Percentiles rank a stretch among this genome's conserved stretches.
phyloP scores from a whole-genome alignment of 805 yeast species.

The Starmera caribaea region DNA sequence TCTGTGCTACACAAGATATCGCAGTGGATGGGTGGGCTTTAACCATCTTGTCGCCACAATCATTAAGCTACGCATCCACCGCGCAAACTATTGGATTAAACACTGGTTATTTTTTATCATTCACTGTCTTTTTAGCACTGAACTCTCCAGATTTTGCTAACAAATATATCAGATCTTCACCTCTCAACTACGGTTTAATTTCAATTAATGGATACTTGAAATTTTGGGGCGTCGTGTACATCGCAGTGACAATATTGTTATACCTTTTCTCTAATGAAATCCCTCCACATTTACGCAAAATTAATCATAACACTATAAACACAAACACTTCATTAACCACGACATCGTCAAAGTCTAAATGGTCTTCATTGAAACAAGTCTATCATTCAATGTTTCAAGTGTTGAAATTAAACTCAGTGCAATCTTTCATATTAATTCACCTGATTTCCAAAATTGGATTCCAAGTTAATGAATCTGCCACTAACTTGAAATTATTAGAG shows the following conservation, averaged over 20 bases:
- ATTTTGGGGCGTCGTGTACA: conserved; percentile 68
- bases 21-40: conserved; percentile 99
- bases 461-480: conserved; percentile 93
- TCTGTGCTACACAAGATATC: conserved; percentile 96
- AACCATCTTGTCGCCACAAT: conserved; percentile 68
- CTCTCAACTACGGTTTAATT: conserved; percentile 56
- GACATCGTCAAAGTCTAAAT: conserved; percentile 4
- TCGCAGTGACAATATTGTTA: conserved; percentile 55
- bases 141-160: conserved; percentile 91
- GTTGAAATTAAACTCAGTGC: conserved; percentile 61
- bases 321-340: conserved; percentile 1
- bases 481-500: conserved; percentile 83
- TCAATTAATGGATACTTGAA: conserved; percentile 66
- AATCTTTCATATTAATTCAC: conserved; percentile 63
- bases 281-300: conserved; percentile 37
- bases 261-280: conserved; percentile 61
- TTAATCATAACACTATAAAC: conserved; percentile 17
- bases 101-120: conserved; percentile 84
- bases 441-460: conserved; percentile 82
- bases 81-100: conserved; percentile 96
- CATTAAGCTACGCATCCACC: conserved; percentile 87
- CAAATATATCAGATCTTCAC: conserved; percentile 58
- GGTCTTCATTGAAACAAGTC: conserved; percentile 35
- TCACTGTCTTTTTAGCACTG: conserved; percentile 84
- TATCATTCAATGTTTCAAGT: conserved; percentile 61